Evolutionary conservation across 495 filamentous ascomycete genomes (phyloP), one percentile per base, ranked within the genome.

Genomic region (Penicillium paxilli): DNA sequence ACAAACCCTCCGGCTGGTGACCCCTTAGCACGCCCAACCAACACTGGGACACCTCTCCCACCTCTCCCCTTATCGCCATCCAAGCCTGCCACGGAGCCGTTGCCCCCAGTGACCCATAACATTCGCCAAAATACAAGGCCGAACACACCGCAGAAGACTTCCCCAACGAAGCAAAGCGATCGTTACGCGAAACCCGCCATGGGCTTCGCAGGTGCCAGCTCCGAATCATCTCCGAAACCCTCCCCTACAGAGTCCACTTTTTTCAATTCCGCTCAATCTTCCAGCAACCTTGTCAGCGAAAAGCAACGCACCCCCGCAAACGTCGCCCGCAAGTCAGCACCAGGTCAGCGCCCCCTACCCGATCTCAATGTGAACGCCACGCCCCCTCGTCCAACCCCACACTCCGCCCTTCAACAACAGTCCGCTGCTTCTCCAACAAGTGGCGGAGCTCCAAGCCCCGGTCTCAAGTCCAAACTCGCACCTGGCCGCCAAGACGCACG

Each of bases 241-340:
- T 40, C 52, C 4, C 49, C 45, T 10, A 26, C 26, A 3, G 25
- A 42, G 20, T 8, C 22, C n/a, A 23, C 20, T 6, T 32, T 46
- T 16, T 24, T 21, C 16, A 41, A 42, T 14, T 14, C 23, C 7
- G 44, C 48, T 5, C 49, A 59, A 50, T 1, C 33, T 8, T 30
- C 45, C 24, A 46, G 9, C 8, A 42, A 30, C 63, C 60, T 49
- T 77, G 76, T 26, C 66, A 63, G 41, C 64, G 75, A 57, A 80
- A 83, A 17, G 77, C 83, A 17, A 66, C 75, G 25, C 53, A 71
- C 45, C 60, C 71, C 17, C 62, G 72, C 44, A 65, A 76, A 30
- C 45, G 21, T 56, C 24, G 10, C 46, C 9, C 44, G 50, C n/a
- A 56, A 52, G 16, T 40, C 49, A 33, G 21, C 54, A 8, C 54